Conservation (phyloP, 1,284 basidiomycete genomes). For the Ceratobasidium sp. region DNA sequence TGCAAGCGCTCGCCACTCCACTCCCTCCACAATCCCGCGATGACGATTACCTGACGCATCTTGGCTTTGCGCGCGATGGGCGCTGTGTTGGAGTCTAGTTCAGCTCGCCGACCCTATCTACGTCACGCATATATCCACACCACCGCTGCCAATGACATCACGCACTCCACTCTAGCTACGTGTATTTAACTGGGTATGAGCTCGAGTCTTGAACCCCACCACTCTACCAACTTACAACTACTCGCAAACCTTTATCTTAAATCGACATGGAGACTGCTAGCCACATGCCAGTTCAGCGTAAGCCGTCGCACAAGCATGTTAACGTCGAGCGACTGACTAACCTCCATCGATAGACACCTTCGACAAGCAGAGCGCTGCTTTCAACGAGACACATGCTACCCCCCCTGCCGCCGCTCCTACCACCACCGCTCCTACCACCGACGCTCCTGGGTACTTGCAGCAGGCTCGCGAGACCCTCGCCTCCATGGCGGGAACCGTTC, state of each 20-base stretch:
- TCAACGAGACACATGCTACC: background rate
- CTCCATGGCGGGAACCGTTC: conserved; percentile 10
- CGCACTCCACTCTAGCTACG: background rate
- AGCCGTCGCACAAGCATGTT: background rate
- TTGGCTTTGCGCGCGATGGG: background rate
- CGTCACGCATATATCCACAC: conserved; percentile 29
- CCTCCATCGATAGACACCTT: background rate
- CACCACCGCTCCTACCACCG: background rate
- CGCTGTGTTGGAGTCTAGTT: background rate
- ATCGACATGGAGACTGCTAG: conserved; percentile 24
- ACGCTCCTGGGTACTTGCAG: conserved; percentile 26
- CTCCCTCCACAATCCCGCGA: background rate
- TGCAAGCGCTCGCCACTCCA: background rate
- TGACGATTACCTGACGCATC: conserved; percentile 7
- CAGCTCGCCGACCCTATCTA: background rate
- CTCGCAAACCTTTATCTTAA: background rate
- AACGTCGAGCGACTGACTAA: background rate
- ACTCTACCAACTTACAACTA: background rate
- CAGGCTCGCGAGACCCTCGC: conserved; percentile 29
- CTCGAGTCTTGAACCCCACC: background rate
- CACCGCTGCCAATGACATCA: conserved; percentile 13
- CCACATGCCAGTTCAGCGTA: background rate
- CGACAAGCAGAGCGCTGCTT: background rate
- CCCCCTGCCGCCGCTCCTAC: too few species aligned
- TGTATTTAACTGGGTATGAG: conserved; percentile 16